Evolutionary conservation across 306 rosid species (phyloP), one percentile per base, ranked within the genome.

Genomic region (Abrus pulchellus): DNA sequence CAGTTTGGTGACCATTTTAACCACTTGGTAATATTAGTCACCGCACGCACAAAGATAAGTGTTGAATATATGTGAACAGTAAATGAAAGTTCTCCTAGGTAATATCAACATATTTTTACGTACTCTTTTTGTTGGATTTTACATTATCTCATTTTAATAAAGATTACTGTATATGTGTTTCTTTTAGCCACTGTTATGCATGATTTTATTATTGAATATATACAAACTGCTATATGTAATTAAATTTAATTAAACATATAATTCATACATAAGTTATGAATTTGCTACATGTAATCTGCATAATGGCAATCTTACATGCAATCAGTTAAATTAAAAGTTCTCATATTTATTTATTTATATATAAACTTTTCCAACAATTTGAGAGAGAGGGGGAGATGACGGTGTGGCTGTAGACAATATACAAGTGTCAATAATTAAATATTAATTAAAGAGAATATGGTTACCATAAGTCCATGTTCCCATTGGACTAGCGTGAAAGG

Each of bases 1-100:
- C 27, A 83, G 92, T 80, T 94, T 88, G 98, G 95, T 89, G 12
- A 94, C 76, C 95, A 68, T 88, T 91, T 92, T 88, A 94, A 92
- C 97, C 85, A 92, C 97, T 83, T 68, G 10, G 79, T 84, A 80
- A 87, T 57, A 76, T 72, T 78, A 52, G 52, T 88, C 76, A 38
- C 77, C 8, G 10, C 50, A 43, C 29, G 47, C 20, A 62, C 3
- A 43, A 14, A n/a, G n/a, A n/a, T n/a, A n/a, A n/a, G n/a, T n/a
- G n/a, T n/a, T n/a, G n/a, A n/a, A n/a, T n/a, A n/a, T n/a, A n/a
- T n/a, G n/a, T n/a, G n/a, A n/a, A 30, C 8, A 20, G 44, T 34
- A 32, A 72, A 71, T 27, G 33, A 41, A 71, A 12, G 28, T 52
- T 68, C 34, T 80, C 70, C 40, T 32, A 13, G 34, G 8, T 61